Conservation (phyloP, 1,139 yeast genomes). For the Diutina neorugosa region DNA sequence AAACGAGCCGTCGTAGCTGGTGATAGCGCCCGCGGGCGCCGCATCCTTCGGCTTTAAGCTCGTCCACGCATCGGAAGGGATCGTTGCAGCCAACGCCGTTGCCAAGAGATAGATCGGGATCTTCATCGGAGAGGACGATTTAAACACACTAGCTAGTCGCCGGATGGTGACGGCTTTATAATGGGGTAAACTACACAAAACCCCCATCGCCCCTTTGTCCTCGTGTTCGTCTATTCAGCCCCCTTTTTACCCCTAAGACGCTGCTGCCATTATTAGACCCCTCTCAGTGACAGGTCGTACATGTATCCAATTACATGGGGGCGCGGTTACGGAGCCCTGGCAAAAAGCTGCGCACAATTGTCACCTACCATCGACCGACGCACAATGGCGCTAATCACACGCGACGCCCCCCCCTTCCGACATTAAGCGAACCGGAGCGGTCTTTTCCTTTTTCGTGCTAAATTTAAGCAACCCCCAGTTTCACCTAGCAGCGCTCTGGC, state of each 20-base stretch:
- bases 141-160: too few species aligned
- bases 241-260: not conserved
- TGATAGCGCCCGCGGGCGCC: slow-evolving; percentile 1
- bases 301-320: too few species aligned
- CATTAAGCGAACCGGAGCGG: not conserved
- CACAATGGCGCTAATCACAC: not conserved
- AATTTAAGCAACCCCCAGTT: too few species aligned
- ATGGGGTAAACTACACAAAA: not conserved
- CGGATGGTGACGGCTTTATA: not conserved
- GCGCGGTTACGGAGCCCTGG: not conserved
- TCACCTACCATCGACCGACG: not conserved
- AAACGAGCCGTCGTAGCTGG: not conserved
- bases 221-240: not conserved
- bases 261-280: not conserved
- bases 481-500: not conserved
- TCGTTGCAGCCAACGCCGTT: slow-evolving; percentile 2
- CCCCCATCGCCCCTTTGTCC: not conserved
- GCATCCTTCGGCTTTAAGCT: not conserved
- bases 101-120: not conserved
- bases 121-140: not conserved
- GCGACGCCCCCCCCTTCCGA: not conserved
- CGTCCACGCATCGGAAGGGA: not conserved
- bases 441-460: too few species aligned
- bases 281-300: too few species aligned
- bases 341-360: not conserved